phyloP scores from a whole-genome alignment of 2,329 filamentous ascomycete species.

The Fonsecaea pedrosoi region DNA sequence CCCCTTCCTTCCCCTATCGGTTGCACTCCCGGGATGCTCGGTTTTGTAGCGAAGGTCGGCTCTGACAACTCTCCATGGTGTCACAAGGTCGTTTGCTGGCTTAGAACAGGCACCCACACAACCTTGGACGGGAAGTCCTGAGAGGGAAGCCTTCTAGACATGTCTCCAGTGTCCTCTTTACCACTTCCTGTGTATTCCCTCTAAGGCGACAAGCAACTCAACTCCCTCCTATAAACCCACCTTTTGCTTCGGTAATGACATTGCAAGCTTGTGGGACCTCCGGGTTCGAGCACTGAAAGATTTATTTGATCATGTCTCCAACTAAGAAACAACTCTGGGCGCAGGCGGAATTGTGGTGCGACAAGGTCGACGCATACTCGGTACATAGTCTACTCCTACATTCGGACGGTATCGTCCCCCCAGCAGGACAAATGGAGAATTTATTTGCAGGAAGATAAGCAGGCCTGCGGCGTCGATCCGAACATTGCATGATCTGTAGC shows the following conservation, averaged over 20 bases:
- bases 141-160: too few relatives aligned
- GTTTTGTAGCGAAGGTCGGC: not conserved
- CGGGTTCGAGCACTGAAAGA: not conserved
- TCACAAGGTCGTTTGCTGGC: not conserved
- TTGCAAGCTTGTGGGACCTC: not conserved
- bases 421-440: not conserved
- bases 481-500: conserved; percentile 1
- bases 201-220: not conserved
- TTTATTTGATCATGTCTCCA: conserved; percentile 1
- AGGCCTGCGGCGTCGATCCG: conserved; percentile 1
- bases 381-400: not conserved
- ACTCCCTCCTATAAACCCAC: not conserved
- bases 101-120: too few relatives aligned
- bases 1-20: not conserved
- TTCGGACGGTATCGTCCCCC: not conserved
- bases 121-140: too few relatives aligned
- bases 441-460: not conserved
- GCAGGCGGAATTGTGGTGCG: not conserved
- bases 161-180: not conserved
- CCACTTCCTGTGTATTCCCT: not conserved
- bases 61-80: not conserved
- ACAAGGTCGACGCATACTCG: not conserved
- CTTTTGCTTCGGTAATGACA: not conserved
- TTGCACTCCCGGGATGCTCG: not conserved
- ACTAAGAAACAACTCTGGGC: not conserved